phyloP scores from a whole-genome alignment of 176 grass and related monocot species.

The Canna indica region DNA sequence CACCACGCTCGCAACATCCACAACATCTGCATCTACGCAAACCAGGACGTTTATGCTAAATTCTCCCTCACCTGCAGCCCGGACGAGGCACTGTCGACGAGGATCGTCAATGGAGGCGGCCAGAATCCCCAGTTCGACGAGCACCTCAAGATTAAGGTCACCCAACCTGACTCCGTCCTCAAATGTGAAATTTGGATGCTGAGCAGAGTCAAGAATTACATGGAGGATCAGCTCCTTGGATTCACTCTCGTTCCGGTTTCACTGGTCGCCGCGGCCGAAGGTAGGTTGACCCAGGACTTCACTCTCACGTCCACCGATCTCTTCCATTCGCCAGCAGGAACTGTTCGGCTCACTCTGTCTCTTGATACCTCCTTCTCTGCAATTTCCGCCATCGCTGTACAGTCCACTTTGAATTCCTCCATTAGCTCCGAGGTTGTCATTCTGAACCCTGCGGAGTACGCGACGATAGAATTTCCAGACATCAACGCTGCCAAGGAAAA shows the following conservation, averaged over 20 bases:
- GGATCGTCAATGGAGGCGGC: slow-evolving; percentile 41
- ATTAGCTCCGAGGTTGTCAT: slow-evolving; percentile 81
- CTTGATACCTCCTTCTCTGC: slow-evolving; percentile 14
- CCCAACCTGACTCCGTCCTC: slow-evolving; percentile 39
- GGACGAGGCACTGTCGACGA: slow-evolving; percentile 46
- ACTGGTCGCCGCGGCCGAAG: slow-evolving; percentile 24
- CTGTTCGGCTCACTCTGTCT: slow-evolving; percentile 45
- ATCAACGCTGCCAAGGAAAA: slow-evolving; percentile 50
- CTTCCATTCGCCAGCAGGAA: slow-evolving; percentile 62
- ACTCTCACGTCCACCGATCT: slow-evolving; percentile 79
- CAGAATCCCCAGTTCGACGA: slow-evolving; percentile 49
- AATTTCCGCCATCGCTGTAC: not conserved
- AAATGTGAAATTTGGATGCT: slow-evolving; percentile 96
- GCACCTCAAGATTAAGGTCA: slow-evolving; percentile 22
- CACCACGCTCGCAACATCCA: slow-evolving; percentile 55
- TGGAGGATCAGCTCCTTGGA: slow-evolving; percentile 86
- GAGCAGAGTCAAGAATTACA: slow-evolving; percentile 39
- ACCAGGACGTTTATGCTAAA: slow-evolving; percentile 86
- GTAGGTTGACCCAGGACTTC: slow-evolving; percentile 33
- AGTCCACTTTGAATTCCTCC: slow-evolving; percentile 4
- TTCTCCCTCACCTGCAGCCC: slow-evolving; percentile 60
- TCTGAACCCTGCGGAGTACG: slow-evolving; percentile 41
- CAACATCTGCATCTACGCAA: slow-evolving; percentile 90
- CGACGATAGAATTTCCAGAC: slow-evolving; percentile 49
- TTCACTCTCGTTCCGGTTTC: slow-evolving; percentile 78